Evolutionary conservation across 495 filamentous ascomycete species (phyloP).

Genomic region (Aspergillus ostianus): DNA sequence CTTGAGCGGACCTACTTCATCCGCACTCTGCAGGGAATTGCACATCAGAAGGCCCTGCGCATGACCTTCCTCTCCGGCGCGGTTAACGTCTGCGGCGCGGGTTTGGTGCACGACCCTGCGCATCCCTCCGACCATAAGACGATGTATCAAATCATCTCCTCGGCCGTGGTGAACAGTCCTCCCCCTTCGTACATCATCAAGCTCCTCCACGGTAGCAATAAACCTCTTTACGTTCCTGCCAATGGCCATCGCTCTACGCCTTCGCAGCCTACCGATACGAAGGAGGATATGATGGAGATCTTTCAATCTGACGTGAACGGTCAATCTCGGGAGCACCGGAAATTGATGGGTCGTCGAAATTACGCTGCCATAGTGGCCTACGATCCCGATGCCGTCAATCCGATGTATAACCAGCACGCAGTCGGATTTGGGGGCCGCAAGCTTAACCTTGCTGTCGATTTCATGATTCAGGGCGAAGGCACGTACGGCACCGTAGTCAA

Average conservation of each 20-base stretch:
- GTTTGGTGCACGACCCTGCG: conserved; percentile 88
- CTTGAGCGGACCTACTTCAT: conserved; percentile 96
- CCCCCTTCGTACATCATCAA: conserved; percentile 82
- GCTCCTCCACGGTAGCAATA: conserved; percentile 82
- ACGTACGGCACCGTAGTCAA: conserved; percentile 77
- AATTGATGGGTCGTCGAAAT: conserved; percentile 88
- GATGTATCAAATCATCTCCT: conserved; percentile 97
- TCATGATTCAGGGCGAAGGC: conserved; percentile 93
- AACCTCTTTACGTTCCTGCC: conserved; percentile 81
- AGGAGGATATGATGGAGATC: conserved; percentile 99
- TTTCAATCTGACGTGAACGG: conserved; percentile 90
- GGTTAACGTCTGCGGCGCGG: conserved; percentile 89
- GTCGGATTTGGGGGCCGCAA: conserved; percentile 54
- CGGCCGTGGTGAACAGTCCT: conserved; percentile 86
- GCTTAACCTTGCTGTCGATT: conserved; percentile 89
- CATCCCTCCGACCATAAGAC: conserved; percentile 95
- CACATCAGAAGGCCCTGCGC: conserved; percentile 86
- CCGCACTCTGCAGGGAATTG: conserved; percentile 89
- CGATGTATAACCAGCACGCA: conserved; percentile 47
- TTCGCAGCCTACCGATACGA: conserved; percentile 67
- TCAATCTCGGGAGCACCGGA: conserved; percentile 72
- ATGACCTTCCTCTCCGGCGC: conserved; percentile 96
- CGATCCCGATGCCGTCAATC: conserved; percentile 74
- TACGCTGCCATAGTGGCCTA: conserved; percentile 94
- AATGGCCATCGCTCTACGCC: conserved; percentile 78